These are phyloP conservation scores for Leccinum subgranulosum DNA, from an alignment of 768 basidiomycete species.

Conservation along the genomic window DNA sequence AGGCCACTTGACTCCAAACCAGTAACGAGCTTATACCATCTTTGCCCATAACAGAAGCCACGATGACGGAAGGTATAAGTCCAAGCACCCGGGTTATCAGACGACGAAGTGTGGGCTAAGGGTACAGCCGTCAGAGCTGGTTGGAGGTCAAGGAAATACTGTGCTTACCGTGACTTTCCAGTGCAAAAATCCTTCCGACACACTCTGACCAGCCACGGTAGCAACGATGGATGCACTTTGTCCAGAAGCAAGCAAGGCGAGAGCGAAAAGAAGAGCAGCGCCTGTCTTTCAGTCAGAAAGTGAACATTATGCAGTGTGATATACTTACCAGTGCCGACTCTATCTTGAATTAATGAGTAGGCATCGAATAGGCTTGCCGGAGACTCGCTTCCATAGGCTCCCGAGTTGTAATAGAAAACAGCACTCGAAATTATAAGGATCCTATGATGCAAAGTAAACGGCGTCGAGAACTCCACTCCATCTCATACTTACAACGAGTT, in stretches of 20 bases:
- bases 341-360: conserved; percentile 62
- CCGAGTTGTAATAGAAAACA: conserved; percentile 66
- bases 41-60: conserved; percentile 70
- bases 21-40: conserved; percentile 73
- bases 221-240: conserved; percentile 90
- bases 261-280: conserved; percentile 83
- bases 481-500: conserved; percentile 66
- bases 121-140: conserved; percentile 25
- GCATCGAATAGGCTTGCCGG: conserved; percentile 85
- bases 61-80: conserved; percentile 76
- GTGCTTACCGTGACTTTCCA: conserved; percentile 68
- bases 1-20: conserved; percentile 81
- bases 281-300: conserved; percentile 38
- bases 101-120: conserved; percentile 72
- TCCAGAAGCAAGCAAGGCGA: conserved; percentile 81
- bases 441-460: conserved; percentile 33
- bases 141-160: conserved; percentile 10
- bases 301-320: neutral
- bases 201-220: conserved; percentile 86
- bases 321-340: conserved; percentile 63
- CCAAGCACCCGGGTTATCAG: conserved; percentile 78
- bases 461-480: neutral
- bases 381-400: conserved; percentile 35
- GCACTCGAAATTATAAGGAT: conserved; percentile 81
- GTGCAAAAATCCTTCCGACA: conserved; percentile 85